These are phyloP conservation scores for Dendrothele bispora DNA, from an alignment of 768 basidiomycete genomes.

Conservation along the genomic window DNA sequence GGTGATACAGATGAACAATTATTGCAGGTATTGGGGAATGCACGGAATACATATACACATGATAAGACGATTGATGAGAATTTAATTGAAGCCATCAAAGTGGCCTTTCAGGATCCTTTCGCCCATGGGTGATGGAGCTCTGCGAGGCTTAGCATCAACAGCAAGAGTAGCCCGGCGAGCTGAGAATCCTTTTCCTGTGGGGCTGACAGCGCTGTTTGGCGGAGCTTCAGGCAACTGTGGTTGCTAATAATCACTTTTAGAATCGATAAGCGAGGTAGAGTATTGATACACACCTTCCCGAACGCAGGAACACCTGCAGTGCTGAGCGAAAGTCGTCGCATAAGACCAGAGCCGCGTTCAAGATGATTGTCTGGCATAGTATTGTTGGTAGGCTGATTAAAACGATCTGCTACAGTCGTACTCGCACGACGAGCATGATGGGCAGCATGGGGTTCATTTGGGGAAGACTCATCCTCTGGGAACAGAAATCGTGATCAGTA, in stretches of 20 bases:
- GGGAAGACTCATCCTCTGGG: slow-evolving; percentile 36
- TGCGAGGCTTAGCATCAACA: slow-evolving; percentile 49
- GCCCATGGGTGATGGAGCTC: slow-evolving; percentile 87
- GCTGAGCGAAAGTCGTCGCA: slow-evolving; percentile 76
- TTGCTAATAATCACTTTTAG: no score
- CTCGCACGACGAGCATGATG: slow-evolving; percentile 64
- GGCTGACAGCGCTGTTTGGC: slow-evolving; percentile 51
- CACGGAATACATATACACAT: no score
- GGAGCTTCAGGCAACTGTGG: slow-evolving; percentile 40
- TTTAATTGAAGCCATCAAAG: slow-evolving; percentile 85
- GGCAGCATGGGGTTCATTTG: slow-evolving; percentile 37
- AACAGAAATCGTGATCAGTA: slow-evolving; percentile 8
- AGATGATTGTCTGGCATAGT: slow-evolving; percentile 48
- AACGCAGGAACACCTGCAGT: slow-evolving; percentile 38
- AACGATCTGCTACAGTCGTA: slow-evolving; percentile 51
- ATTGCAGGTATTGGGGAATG: slow-evolving; percentile 40
- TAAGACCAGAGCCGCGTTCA: slow-evolving; percentile 69
- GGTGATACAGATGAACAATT: slow-evolving; percentile 19
- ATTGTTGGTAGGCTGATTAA: slow-evolving; percentile 43
- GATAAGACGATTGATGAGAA: slow-evolving; percentile 3
- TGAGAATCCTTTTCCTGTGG: slow-evolving; percentile 27
- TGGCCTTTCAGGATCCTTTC: slow-evolving; percentile 90
- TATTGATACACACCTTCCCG: slow-evolving; percentile 53
- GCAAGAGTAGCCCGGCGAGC: slow-evolving; percentile 64
- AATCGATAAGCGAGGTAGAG: no score